A percentile compares a stretch with the other conserved stretches of the same genome.
These are phyloP conservation scores for Talinum fruticosum DNA, from an alignment of 148 eudicot species.

Conservation along the genomic window DNA sequence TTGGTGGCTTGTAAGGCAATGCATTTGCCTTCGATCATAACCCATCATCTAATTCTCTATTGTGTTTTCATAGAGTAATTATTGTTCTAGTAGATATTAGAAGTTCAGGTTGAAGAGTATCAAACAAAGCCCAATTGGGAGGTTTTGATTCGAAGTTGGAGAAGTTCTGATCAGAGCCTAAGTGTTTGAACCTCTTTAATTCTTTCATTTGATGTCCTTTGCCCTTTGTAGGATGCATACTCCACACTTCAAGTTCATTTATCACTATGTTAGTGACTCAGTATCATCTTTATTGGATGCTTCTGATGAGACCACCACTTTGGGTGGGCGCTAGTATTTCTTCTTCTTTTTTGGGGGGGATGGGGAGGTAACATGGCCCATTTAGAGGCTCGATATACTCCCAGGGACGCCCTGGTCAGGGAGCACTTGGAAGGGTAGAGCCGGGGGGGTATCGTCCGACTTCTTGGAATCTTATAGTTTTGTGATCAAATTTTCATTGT, in stretches of 20 bases:
- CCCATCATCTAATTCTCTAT: not conserved
- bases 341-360: too few species aligned
- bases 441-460: too few species aligned
- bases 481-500: not conserved
- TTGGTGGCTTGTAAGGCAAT: not conserved
- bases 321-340: not conserved
- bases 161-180: not conserved
- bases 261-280: not conserved
- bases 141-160: not conserved
- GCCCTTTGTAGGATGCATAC: not conserved
- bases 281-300: not conserved
- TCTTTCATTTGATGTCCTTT: not conserved
- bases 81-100: not conserved
- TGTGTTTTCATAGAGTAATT: constrained; percentile 8
- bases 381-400: too few species aligned
- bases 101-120: not conserved
- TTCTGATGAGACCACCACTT: not conserved
- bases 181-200: not conserved
- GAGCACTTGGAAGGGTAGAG: too few species aligned
- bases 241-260: not conserved
- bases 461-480: not conserved
- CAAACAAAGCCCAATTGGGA: not conserved
- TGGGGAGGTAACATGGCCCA: too few species aligned
- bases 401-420: too few species aligned
- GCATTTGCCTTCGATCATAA: constrained; percentile 19